Base-by-base conservation (phyloP, 192 early-diverging fungal species). In the Coemansia erecta region DNA sequence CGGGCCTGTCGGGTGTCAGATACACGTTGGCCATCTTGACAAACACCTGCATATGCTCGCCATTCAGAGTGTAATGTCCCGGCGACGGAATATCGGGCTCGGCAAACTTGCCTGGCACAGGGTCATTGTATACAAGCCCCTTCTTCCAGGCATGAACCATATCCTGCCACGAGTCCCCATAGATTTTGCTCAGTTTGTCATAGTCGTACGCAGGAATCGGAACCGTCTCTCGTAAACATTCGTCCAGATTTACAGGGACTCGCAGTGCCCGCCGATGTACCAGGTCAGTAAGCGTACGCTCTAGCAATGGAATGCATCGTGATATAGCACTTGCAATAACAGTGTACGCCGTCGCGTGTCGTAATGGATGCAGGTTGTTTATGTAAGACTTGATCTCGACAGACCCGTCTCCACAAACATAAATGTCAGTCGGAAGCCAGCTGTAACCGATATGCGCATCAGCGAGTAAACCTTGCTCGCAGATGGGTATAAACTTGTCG, bases 351-450 rank as follows among this genome's bases (percentile, higher is more conserved):
- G 66, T 64, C 15, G 54, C 54, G 53, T 70, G 57, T 9, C 73
- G 62, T 12, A 49, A 8, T 0, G 82, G 85, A 52, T 87, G 72
- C 8, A 87, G 54, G 52, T 88, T 88, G 79, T 88, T 87, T 82
- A 90, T 88, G 66, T 88, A 88, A 0, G 83, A 85, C n/a, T 53
- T 22, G 49, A 83, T 61, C 8, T 39, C 26, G 15, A 81, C 70
- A 9, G 61, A 13, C 3, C 85, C 85, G n/a, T 77, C 64, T 0
- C 66, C 44, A 9, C 5, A 23, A 1, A 88, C 64, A 9, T 60
- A 47, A 55, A 85, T 80, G 18, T 85, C 87, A 9, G 77, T 61
- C 1, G 87, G 86, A 4, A 89, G 66, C 87, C 87, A 89, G 46
- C 49, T 17, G 17, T 44, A 52, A 52, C n/a, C 18, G 5, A 23